Conservation (phyloP, 2,329 filamentous ascomycete genomes). For the Aspergillus hiratsukae region DNA sequence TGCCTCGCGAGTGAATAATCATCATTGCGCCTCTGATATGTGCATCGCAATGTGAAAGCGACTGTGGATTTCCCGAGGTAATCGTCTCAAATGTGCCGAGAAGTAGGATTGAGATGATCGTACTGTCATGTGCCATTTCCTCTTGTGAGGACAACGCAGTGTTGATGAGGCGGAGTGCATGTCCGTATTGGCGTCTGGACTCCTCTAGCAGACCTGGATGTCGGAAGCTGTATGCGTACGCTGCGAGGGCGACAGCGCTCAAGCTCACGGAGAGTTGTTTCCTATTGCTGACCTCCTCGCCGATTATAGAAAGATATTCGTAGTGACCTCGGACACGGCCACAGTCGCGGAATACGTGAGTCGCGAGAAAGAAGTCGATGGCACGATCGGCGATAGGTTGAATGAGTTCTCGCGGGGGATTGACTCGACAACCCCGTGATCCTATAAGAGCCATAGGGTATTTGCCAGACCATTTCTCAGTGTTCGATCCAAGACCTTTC, state of each 20-base stretch:
- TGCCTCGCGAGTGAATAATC: slow-evolving; percentile 2
- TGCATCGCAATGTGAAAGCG: slow-evolving; percentile 3
- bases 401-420: background rate
- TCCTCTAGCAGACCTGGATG: slow-evolving; percentile 3
- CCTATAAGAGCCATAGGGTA: too few relatives aligned
- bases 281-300: background rate
- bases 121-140: slow-evolving; percentile 2
- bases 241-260: slow-evolving; percentile 9
- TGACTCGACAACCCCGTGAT: background rate
- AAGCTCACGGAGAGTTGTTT: slow-evolving; percentile 2
- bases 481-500: too few relatives aligned
- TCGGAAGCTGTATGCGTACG: slow-evolving; percentile 7
- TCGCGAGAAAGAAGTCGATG: slow-evolving; percentile 8
- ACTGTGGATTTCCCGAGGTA: background rate
- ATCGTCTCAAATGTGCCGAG: slow-evolving; percentile 11
- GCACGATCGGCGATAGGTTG: slow-evolving; percentile 2
- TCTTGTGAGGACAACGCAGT: background rate
- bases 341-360: slow-evolving; percentile 9
- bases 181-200: slow-evolving; percentile 7
- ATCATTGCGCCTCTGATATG: slow-evolving; percentile 12
- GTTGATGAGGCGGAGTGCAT: slow-evolving; percentile 4
- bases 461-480: too few relatives aligned
- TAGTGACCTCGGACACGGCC: slow-evolving; percentile 9
- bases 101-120: slow-evolving; percentile 8
- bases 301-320: slow-evolving; percentile 8